A percentile compares a stretch with the other conserved stretches of the same genome.
These are phyloP conservation scores for Cryptococcus sp. DNA, from an alignment of 1,284 basidiomycete genomes.

Conservation along the genomic window DNA sequence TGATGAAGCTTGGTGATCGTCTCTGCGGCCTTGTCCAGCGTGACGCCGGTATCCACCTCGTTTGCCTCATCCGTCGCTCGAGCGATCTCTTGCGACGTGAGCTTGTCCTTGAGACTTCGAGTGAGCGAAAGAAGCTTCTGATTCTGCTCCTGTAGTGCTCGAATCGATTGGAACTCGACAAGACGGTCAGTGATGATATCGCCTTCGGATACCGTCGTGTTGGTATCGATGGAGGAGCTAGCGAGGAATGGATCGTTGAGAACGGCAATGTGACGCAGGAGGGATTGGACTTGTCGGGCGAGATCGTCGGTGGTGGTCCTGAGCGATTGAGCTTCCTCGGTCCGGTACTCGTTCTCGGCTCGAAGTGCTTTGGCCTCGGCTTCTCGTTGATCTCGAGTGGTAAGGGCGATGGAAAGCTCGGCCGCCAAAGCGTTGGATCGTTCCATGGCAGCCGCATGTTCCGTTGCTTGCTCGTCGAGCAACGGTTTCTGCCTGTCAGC, in stretches of 20 bases:
- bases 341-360: conserved; percentile 59
- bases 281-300: conserved; percentile 72
- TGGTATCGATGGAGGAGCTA: conserved; percentile 61
- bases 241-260: conserved; percentile 73
- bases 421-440: conserved; percentile 73
- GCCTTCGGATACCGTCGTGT: conserved; percentile 48
- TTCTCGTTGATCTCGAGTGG: conserved; percentile 55
- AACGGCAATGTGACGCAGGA: conserved; percentile 72
- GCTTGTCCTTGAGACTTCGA: conserved; percentile 68
- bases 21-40: conserved; percentile 78
- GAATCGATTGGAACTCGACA: conserved; percentile 78
- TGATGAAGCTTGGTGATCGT: conserved; percentile 72
- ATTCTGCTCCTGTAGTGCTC: conserved; percentile 81
- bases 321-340: conserved; percentile 65
- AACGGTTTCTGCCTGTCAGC: conserved; percentile 67
- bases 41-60: conserved; percentile 62
- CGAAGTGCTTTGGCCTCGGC: conserved; percentile 47
- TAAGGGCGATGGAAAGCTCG: conserved; percentile 63
- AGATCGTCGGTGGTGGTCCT: conserved; percentile 78
- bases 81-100: conserved; percentile 69
- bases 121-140: conserved; percentile 77
- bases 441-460: conserved; percentile 71
- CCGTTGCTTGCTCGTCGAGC: conserved; percentile 74
- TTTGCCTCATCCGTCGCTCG: conserved; percentile 55
- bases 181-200: conserved; percentile 87